These are phyloP conservation scores for Penicillium sp. DNA, from an alignment of 2,329 filamentous ascomycete genomes.

Conservation along the genomic window DNA sequence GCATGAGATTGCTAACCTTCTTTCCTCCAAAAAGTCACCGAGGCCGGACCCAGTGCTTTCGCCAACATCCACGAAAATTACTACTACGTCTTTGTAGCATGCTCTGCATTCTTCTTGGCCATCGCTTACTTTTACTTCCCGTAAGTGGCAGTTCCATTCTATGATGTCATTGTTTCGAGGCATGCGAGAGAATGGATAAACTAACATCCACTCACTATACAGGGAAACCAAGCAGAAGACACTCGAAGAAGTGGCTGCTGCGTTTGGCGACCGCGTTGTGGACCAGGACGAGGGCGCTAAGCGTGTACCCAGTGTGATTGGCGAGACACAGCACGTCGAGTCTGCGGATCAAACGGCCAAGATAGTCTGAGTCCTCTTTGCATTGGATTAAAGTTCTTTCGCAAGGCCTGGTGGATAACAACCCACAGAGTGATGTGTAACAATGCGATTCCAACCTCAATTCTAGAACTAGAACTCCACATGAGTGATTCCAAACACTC, in stretches of 20 bases:
- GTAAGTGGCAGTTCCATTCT: conserved; percentile 29
- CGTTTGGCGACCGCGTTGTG: conserved; percentile 51
- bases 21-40: conserved; percentile 41
- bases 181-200: neutral
- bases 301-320: conserved; percentile 26
- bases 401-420: no score
- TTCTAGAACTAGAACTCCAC: neutral
- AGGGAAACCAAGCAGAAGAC: conserved; percentile 51
- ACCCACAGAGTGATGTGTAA: neutral
- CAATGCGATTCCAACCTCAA: neutral
- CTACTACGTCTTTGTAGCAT: conserved; percentile 60
- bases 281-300: conserved; percentile 26
- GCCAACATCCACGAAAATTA: conserved; percentile 60
- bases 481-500: no score
- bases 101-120: conserved; percentile 52
- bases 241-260: conserved; percentile 51
- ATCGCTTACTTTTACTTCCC: conserved; percentile 58
- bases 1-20: neutral
- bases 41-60: conserved; percentile 57
- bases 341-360: conserved; percentile 2
- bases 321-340: conserved; percentile 24
- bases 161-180: neutral
- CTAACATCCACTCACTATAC: conserved; percentile 1
- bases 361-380: neutral
- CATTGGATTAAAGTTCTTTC: neutral